Conservation (phyloP, 78 protist genomes). For the Capsaspora owczarzaki region DNA sequence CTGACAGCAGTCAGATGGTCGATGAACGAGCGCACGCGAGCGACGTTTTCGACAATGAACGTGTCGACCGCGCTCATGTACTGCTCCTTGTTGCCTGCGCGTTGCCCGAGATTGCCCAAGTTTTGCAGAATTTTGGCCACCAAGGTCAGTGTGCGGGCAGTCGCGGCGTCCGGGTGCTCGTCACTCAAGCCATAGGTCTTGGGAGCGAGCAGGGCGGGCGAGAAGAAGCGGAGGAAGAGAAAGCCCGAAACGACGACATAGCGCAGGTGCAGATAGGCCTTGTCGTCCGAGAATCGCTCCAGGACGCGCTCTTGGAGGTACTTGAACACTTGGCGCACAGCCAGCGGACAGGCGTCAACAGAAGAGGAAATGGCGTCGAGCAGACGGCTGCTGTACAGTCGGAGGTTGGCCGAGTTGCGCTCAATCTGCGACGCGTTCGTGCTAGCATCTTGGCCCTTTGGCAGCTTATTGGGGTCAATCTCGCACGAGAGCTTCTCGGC, state of each 20-base stretch:
- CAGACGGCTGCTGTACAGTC: not conserved
- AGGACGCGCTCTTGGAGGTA: not conserved
- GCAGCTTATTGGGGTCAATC: not conserved
- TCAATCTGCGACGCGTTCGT: not conserved
- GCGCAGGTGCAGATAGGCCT: not conserved
- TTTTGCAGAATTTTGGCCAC: not conserved
- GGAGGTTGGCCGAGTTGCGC: not conserved
- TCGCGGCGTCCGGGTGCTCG: not conserved
- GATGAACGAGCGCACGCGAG: not conserved
- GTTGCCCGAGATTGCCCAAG: not conserved
- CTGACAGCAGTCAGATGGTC: too few relatives aligned
- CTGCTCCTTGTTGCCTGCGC: not conserved
- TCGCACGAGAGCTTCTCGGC: not conserved
- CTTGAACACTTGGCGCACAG: not conserved
- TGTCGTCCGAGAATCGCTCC: not conserved
- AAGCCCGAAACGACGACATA: not conserved
- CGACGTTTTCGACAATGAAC: not conserved
- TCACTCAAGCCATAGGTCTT: not conserved
- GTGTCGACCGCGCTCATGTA: not conserved
- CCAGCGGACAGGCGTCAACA: not conserved
- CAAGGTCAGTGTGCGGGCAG: not conserved
- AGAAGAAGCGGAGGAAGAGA: not conserved
- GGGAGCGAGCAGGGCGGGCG: not conserved
- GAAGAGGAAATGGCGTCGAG: not conserved
- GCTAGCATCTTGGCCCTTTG: too few relatives aligned